A percentile compares a stretch with the other conserved stretches of the same genome.
These are phyloP conservation scores for Agaricus subrufescens DNA, from an alignment of 768 basidiomycete genomes.

Conservation along the genomic window DNA sequence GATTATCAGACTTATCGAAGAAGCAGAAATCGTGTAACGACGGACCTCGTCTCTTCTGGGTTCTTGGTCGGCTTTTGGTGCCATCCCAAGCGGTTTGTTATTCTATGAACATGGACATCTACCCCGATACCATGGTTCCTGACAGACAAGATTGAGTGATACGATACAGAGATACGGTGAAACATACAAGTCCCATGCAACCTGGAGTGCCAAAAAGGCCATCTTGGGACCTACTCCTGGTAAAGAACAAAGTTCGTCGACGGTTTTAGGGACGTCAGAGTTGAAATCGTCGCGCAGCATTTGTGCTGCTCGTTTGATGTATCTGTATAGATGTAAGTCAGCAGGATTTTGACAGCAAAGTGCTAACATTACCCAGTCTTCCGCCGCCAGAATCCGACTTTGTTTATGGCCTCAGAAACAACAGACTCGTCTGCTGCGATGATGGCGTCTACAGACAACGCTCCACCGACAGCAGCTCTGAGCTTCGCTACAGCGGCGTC, in stretches of 20 bases:
- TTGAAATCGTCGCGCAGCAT: slow-evolving; percentile 66
- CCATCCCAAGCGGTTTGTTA: slow-evolving; percentile 92
- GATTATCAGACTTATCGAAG: neutral
- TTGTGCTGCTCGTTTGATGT: slow-evolving; percentile 70
- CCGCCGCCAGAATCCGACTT: slow-evolving; percentile 90
- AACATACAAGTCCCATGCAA: slow-evolving; percentile 77
- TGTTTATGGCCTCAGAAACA: slow-evolving; percentile 75
- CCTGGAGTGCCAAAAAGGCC: slow-evolving; percentile 83
- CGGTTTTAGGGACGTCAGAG: slow-evolving; percentile 85
- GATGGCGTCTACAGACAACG: slow-evolving; percentile 69
- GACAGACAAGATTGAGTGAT: neutral
- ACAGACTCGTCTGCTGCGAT: slow-evolving; percentile 53
- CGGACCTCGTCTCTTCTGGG: slow-evolving; percentile 83
- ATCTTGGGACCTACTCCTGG: slow-evolving; percentile 96
- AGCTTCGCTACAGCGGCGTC: slow-evolving; percentile 75
- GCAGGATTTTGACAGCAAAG: neutral
- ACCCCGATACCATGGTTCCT: slow-evolving; percentile 92
- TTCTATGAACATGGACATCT: slow-evolving; percentile 93
- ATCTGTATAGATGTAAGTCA: slow-evolving; percentile 34
- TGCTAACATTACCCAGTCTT: slow-evolving; percentile 65
- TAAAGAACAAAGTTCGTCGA: slow-evolving; percentile 82
- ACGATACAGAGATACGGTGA: neutral
- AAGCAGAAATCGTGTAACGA: neutral
- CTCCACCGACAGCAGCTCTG: slow-evolving; percentile 69
- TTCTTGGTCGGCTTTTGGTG: slow-evolving; percentile 79